Conservation (phyloP, 2,329 filamentous ascomycete genomes). For the Colletotrichum chrysophilum region DNA sequence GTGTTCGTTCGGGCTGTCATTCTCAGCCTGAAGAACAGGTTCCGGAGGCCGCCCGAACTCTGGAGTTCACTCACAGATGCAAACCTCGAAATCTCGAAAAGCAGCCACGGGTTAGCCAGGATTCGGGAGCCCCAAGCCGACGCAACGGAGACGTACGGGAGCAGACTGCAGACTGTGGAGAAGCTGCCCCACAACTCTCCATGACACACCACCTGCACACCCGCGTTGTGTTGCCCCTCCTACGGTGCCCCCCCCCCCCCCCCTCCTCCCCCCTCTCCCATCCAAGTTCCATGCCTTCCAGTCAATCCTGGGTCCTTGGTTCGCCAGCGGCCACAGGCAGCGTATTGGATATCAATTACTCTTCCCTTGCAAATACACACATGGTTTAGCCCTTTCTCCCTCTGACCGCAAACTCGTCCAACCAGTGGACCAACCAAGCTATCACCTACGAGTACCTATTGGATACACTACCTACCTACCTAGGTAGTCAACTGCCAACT, state of each 20-base stretch:
- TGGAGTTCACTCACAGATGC: neutral
- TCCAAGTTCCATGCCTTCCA: neutral
- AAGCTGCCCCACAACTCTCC: neutral
- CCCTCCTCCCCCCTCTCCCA: neutral
- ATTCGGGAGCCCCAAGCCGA: conserved; percentile 16
- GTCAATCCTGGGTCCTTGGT: neutral
- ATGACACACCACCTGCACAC: neutral
- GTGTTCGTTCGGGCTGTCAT: neutral
- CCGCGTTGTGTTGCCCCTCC: neutral
- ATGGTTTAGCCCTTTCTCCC: neutral
- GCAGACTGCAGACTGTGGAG: conserved; percentile 11
- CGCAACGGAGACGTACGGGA: conserved; percentile 15
- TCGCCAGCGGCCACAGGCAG: neutral
- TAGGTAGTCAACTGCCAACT: neutral
- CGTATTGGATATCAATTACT: neutral
- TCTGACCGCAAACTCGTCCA: neutral
- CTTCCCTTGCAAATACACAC: neutral
- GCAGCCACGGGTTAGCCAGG: neutral
- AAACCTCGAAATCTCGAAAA: neutral
- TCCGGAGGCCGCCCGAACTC: conserved; percentile 14
- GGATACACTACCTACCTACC: neutral
- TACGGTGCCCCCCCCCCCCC: too few relatives aligned
- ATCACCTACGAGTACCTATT: neutral
- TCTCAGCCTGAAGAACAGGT: neutral
- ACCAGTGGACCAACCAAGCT: neutral